phyloP scores from a whole-genome alignment of 768 basidiomycete genomes.

The Amanita exitialis region DNA sequence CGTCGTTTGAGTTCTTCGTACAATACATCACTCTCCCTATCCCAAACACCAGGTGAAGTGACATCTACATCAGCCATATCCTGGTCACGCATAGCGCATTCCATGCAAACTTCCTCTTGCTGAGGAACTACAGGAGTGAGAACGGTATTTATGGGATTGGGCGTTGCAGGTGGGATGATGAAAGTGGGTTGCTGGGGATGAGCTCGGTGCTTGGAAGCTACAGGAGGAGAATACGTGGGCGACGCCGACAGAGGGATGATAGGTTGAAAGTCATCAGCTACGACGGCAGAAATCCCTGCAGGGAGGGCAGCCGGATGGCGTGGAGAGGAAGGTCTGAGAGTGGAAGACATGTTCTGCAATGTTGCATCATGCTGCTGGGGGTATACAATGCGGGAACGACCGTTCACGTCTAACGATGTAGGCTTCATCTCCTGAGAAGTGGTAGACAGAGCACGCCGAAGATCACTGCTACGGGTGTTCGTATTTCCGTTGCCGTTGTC shows the following conservation, averaged over 20 bases:
- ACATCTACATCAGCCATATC: conserved; percentile 97
- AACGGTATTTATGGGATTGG: conserved; percentile 50
- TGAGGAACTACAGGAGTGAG: conserved; percentile 44
- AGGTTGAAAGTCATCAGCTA: conserved; percentile 22
- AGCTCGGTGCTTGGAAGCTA: conserved; percentile 58
- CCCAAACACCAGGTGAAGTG: conserved; percentile 80
- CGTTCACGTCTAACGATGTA: conserved; percentile 19
- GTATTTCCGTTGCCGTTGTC: not conserved
- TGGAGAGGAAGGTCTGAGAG: conserved; percentile 25
- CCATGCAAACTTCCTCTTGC: conserved; percentile 84
- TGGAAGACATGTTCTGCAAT: conserved; percentile 14
- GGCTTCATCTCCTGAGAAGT: conserved; percentile 24
- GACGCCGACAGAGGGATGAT: conserved; percentile 51
- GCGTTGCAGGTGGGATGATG: conserved; percentile 45
- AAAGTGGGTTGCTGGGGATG: conserved; percentile 72
- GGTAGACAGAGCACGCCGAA: conserved; percentile 23
- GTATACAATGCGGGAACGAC: conserved; percentile 16
- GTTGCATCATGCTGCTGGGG: conserved; percentile 13
- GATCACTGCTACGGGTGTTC: conserved; percentile 9
- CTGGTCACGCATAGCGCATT: conserved; percentile 97
- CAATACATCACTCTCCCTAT: conserved; percentile 74
- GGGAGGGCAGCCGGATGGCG: conserved; percentile 29
- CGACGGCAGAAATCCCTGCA: not conserved
- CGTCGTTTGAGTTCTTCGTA: conserved; percentile 68
- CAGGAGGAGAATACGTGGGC: conserved; percentile 50